These are phyloP conservation scores for Trichophyton rubrum DNA, from an alignment of 2,329 filamentous ascomycete species.

Conservation along the genomic window DNA sequence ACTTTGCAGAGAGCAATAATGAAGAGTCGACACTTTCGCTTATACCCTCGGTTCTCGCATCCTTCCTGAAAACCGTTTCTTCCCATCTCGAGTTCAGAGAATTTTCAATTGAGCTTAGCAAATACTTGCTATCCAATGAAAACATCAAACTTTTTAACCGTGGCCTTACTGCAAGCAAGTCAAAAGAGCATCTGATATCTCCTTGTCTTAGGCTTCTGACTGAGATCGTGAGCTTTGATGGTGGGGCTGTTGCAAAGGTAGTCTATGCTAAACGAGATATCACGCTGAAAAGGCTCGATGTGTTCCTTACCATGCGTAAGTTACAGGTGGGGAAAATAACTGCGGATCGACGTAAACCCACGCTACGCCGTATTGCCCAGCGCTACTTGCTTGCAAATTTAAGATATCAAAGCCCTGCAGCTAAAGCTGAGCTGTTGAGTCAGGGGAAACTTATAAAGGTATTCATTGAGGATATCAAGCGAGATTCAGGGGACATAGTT, in stretches of 20 bases:
- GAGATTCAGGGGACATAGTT: conserved; percentile 64
- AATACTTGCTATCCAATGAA: conserved; percentile 65
- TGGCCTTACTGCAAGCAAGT: conserved; percentile 65
- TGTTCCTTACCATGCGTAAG: conserved; percentile 63
- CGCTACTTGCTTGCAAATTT: conserved; percentile 69
- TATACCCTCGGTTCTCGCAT: conserved; percentile 65
- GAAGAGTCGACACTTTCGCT: conserved; percentile 71
- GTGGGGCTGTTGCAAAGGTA: conserved; percentile 63
- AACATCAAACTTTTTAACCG: conserved; percentile 70
- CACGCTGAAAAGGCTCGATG: conserved; percentile 66
- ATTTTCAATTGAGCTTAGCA: conserved; percentile 65
- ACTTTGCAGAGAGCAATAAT: conserved; percentile 64
- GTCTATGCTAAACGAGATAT: conserved; percentile 67
- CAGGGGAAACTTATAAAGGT: conserved; percentile 57
- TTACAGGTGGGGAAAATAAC: conserved; percentile 38
- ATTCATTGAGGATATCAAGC: conserved; percentile 63
- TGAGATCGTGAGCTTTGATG: conserved; percentile 76
- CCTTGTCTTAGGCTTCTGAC: conserved; percentile 75
- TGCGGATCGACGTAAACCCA: conserved; percentile 58
- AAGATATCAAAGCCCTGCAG: conserved; percentile 61
- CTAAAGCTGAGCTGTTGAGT: conserved; percentile 70
- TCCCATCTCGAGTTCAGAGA: conserved; percentile 59
- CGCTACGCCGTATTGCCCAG: conserved; percentile 70
- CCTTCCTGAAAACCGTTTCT: conserved; percentile 69
- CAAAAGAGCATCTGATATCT: conserved; percentile 78